These are phyloP conservation scores for Capsella bursapastoris DNA, from an alignment of 345 rosid species.

Conservation along the genomic window DNA sequence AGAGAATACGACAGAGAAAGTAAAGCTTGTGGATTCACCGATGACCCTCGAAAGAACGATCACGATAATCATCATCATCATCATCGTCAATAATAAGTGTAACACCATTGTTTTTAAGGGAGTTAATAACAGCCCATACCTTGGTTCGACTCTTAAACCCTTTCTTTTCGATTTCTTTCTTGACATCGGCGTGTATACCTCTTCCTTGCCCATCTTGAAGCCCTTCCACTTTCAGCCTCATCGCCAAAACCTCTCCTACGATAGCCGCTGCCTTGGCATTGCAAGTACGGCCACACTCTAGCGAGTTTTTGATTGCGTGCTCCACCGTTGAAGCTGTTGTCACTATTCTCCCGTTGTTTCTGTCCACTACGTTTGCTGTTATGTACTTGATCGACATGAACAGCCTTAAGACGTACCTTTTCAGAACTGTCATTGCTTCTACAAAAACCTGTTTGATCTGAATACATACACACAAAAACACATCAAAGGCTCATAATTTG, in stretches of 20 bases:
- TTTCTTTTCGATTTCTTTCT: constrained; percentile 84
- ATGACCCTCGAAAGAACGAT: constrained; percentile 34
- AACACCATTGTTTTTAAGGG: constrained; percentile 75
- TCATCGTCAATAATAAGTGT: constrained; percentile 67
- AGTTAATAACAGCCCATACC: constrained; percentile 65
- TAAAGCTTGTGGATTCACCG: constrained; percentile 4
- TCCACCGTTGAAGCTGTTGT: constrained; percentile 80
- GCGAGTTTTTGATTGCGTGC: constrained; percentile 71
- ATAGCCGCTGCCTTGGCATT: constrained; percentile 83
- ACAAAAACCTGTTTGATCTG: constrained; percentile 19
- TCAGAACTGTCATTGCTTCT: constrained; percentile 60
- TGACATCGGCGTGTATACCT: constrained; percentile 67
- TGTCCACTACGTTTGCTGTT: constrained; percentile 79
- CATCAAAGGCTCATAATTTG: not conserved
- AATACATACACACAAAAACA: not conserved
- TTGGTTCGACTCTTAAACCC: constrained; percentile 68
- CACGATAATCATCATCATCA: constrained; percentile 37
- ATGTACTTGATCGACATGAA: constrained; percentile 81
- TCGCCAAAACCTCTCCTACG: constrained; percentile 79
- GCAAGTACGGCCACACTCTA: constrained; percentile 79
- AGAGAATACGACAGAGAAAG: constrained; percentile 8
- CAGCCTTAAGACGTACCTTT: constrained; percentile 68
- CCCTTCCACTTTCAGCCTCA: constrained; percentile 81
- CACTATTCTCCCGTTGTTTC: constrained; percentile 76
- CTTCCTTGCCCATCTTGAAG: constrained; percentile 82